Base-by-base conservation (phyloP, 2,329 filamentous ascomycete species). In the Aspergillus sp. region DNA sequence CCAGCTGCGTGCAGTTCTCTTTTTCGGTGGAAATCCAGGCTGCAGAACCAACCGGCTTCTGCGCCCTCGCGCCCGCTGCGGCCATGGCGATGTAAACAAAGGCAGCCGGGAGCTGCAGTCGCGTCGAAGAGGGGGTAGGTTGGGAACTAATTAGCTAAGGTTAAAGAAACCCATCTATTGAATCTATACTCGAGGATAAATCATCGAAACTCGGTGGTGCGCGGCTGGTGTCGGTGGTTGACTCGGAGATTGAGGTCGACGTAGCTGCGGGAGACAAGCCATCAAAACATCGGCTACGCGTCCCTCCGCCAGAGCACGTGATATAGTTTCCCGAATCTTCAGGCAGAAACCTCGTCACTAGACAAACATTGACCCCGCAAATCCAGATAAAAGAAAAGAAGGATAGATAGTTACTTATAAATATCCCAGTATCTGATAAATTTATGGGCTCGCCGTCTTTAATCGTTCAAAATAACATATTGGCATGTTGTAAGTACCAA, bases 1-100 rank as follows among this genome's bases (percentile, higher is more conserved):
- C 84, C 62, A 97, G 87, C 63, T 90, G 84, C 54, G 86, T 79
- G 13, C 91, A 88, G 68, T 93, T 89, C 43, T 88, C 83, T 66
- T 93, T 85, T 80, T 99, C 95, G 64, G 91, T 87, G 32, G 87
- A 80, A 63, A 97, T 86, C 95, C 95, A 99, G 77, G 88, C 81
- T 68, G 86, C 80, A 59, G 91, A 95, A 73, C 92, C 93, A 65
- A 96, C 87, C 70, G 89, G 70, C 67, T 75, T 75, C 62, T 76
- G 76, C 61, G 68, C 69, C 69, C 71, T 76, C 59, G 73, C 66
- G 59, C 71, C 66, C 52, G 69, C 62, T 53, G 72, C 60, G 50
- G 73, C 68, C 74, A 77, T 77, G 64, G 52, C 57, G 64, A 71
- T 67, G 70, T 73, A 74, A 74, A 75, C 71, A 75, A 75, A 65